Evolutionary conservation across 2,329 filamentous ascomycete genomes (phyloP), one percentile per base, ranked within the genome.

Genomic region (Venturia oleaginea): DNA sequence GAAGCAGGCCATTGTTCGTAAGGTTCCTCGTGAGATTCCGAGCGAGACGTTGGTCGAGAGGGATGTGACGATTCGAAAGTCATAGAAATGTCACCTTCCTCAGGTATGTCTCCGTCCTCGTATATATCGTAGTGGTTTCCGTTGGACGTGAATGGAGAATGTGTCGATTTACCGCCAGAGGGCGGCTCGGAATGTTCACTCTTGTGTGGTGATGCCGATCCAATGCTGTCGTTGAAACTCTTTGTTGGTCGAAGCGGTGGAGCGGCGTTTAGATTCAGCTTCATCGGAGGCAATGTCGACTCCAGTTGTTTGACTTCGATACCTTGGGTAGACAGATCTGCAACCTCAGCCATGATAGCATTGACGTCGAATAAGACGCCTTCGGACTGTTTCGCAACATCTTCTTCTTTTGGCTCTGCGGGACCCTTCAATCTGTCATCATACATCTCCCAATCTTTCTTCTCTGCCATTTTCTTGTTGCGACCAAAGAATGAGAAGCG

Each of bases 361-460:
- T 99, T 94, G 59, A 99, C 86, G 71, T 99, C 94, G 71, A 99
- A 99, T 57, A 99, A 81, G 10, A 97, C 88, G 40, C 79, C 79
- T 24, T 74, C 74, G 10, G 66, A 54, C 24, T 74, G 73, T 43
- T 71, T 72, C 24, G 71, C 70, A 43, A 72, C 70, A 17, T 71
- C 72, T 55, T 73, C 71, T 38, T 74, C 68, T 57, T 77, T 78
- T 48, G 74, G 74, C 30, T 71, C 72, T 32, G 73, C 66, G 27
- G 73, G 71, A 5, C 70, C 71, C 71, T 84, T 84, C 55, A 74
- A 75, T 22, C 77, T 78, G 67, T 95, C 90, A 72, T 97, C 89
- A 73, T 97, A 97, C 10, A 91, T 91, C 75, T 97, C 93, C 93
- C 93, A 97, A 64, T 90, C 89, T 72, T 92, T 91, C 76, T 92